Evolutionary conservation across 352 stramenopile species (phyloP), one percentile per base, ranked within the genome.

Genomic region (Globisporangium paroecandrum): DNA sequence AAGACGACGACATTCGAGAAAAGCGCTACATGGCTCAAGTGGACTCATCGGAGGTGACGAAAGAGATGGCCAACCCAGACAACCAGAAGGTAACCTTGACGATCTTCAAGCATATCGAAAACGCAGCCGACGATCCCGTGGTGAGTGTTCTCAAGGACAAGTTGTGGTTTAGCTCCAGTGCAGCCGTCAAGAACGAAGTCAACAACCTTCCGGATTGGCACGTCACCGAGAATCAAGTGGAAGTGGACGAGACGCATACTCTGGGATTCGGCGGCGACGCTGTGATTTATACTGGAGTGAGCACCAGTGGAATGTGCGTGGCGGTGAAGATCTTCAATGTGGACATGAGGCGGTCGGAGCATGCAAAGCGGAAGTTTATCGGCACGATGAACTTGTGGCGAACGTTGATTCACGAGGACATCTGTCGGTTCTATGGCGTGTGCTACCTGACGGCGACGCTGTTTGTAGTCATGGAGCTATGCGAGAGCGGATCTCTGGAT

Each of bases 11-110:
- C 24, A 9, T 38, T 1, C 53, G 53, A 24, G 53, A 58, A 25
- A 58, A 58, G 53, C 53, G 53, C 24, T 36, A 58, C 53, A 58
- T 58, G 53, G 25, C 53, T 0, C 9, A 32, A 18, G 55, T 43
- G 8, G 27, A 69, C 32, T 69, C 64, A 2, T 59, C 38, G 0
- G 66, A 71, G 22, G n/a, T 63, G 5, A 29, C 41, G 15, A 57
- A 51, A 10, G 58, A 64, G 22, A 46, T 71, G 51, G 51, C 22
- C 1, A 10, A 66, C 27, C 8, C 24, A 6, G 66, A 66, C 27
- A 66, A 20, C 4, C 66, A 71, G 24, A 62, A 64, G 9, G 58
- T 68, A 12, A 24, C 63, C 22, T 51, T 71, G 9, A 58, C 66
- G 32, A 62, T 58, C 3, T 32, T 71, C 13, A 66, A 65, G 18